These are phyloP conservation scores for Thelephora terrestris DNA, from an alignment of 1,284 basidiomycete genomes.

Conservation along the genomic window DNA sequence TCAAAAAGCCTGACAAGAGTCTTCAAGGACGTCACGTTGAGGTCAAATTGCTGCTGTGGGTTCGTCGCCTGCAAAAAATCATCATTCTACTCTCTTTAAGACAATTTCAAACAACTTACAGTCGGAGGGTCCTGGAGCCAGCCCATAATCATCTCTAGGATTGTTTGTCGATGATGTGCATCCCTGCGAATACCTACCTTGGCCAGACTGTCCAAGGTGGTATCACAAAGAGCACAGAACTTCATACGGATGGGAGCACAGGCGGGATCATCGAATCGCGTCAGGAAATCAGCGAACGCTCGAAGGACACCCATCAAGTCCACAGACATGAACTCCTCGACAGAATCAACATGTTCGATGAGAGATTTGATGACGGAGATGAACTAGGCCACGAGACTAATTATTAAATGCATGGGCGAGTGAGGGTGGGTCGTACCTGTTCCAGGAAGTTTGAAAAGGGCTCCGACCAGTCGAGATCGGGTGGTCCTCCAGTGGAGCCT, in stretches of 20 bases:
- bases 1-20: slow-evolving; percentile 72
- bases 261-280: slow-evolving; percentile 45
- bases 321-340: slow-evolving; percentile 50
- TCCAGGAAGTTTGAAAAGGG: slow-evolving; percentile 62
- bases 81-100: slow-evolving; percentile 1
- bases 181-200: slow-evolving; percentile 59
- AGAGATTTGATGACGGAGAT: slow-evolving; percentile 68
- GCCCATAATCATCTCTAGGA: slow-evolving; percentile 66
- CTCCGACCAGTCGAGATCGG: slow-evolving; percentile 37
- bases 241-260: slow-evolving; percentile 62
- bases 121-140: slow-evolving; percentile 53
- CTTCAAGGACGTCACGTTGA: slow-evolving; percentile 64
- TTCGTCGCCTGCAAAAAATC: slow-evolving; percentile 18
- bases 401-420: not conserved
- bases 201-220: slow-evolving; percentile 52
- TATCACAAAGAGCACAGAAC: slow-evolving; percentile 68
- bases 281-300: slow-evolving; percentile 56
- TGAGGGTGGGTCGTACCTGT: slow-evolving; percentile 37
- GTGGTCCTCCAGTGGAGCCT: slow-evolving; percentile 27
- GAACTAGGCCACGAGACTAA: slow-evolving; percentile 32
- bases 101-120: slow-evolving; percentile 26
- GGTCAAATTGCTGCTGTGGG: slow-evolving; percentile 41
- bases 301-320: slow-evolving; percentile 63
- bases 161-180: slow-evolving; percentile 51
- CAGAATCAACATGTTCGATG: slow-evolving; percentile 62